phyloP scores from a whole-genome alignment of 129 eudicot genomes.

The Artemisia annua region DNA sequence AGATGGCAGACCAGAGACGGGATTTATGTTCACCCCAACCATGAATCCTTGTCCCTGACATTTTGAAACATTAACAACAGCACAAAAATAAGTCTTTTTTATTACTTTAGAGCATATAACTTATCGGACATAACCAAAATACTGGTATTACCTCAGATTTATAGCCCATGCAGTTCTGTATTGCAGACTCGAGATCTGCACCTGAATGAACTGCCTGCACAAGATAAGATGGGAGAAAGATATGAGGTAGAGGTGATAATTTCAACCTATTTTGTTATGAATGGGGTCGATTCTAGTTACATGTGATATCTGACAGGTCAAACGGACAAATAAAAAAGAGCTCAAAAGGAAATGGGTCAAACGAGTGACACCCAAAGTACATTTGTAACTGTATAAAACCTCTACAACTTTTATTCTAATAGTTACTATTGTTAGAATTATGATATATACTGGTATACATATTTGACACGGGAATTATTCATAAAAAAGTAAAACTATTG shows the following conservation, averaged over 20 bases:
- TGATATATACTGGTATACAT: too few relatives aligned
- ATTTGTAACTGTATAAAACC: too few relatives aligned
- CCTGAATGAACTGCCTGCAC: constrained; percentile 99
- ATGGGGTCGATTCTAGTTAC: too few relatives aligned
- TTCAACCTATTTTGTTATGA: too few relatives aligned
- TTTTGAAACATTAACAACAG: constrained; percentile 32
- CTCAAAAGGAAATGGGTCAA: too few relatives aligned
- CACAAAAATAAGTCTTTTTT: not conserved
- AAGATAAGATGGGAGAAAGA: constrained; percentile 10
- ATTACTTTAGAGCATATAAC: constrained; percentile 1
- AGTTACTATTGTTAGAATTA: too few relatives aligned
- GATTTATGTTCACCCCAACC: constrained; percentile 94
- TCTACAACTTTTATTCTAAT: too few relatives aligned
- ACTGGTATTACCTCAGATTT: constrained; percentile 57
- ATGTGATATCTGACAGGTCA: too few relatives aligned
- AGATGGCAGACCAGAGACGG: constrained; percentile 88
- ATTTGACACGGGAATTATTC: too few relatives aligned
- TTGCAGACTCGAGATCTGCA: constrained; percentile 95
- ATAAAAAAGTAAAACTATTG: not conserved
- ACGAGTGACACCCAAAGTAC: too few relatives aligned
- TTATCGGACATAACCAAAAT: constrained; percentile 15
- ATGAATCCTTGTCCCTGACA: constrained; percentile 86
- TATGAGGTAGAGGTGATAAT: not conserved
- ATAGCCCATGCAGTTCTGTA: constrained; percentile 93
- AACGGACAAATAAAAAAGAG: too few relatives aligned